Evolutionary conservation across 345 rosid genomes (phyloP), one percentile per base, ranked within the genome.

Genomic region (Jatropha curcas): DNA sequence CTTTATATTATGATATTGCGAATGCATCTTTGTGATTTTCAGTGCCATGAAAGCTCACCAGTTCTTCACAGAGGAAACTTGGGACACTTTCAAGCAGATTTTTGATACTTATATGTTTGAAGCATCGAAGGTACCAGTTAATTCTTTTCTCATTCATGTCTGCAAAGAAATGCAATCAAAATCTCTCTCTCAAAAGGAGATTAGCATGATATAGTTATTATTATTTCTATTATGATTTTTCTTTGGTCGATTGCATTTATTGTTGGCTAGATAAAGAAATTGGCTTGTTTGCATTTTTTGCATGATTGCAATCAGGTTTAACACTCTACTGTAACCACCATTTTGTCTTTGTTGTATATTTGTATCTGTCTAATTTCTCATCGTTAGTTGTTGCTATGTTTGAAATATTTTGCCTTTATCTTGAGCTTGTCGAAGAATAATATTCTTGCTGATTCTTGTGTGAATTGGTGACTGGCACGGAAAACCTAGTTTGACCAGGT

Each of bases 1-100:
- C 76, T 77, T 83, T 71, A 78, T 81, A 72, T 45, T 57, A 78
- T 70, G 68, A 80, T 80, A 45, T 86, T 83, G 73, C 71, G n/a
- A n/a, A 75, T 85, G 65, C 57, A 56, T 67, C 67, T 72, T 79
- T 83, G 68, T 71, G 76, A 76, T 82, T 81, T 85, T 70, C 91
- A 95, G 98, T 86, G 92, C 89, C 50, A 90, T 92, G 77, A 90
- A 89, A 77, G 94, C 98, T 75, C 98, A 90, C 83, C 94, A 89
- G 88, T 94, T 89, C 84, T 90, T 95, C 76, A 83, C 88, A 12
- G 97, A 92, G 84, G 98, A 88, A 88, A 82, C 80, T 71, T 88
- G 95, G 98, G 97, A 86, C 76, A 77, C 82, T 6, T 90, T 92
- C 88, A 84, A 85, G 83, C 94, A 88, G 89, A 91, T 88, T 62